Percentiles rank a stretch among this genome's conserved stretches.
These are phyloP conservation scores for Balansia obtecta DNA, from an alignment of 2,329 filamentous ascomycete genomes.

Conservation along the genomic window DNA sequence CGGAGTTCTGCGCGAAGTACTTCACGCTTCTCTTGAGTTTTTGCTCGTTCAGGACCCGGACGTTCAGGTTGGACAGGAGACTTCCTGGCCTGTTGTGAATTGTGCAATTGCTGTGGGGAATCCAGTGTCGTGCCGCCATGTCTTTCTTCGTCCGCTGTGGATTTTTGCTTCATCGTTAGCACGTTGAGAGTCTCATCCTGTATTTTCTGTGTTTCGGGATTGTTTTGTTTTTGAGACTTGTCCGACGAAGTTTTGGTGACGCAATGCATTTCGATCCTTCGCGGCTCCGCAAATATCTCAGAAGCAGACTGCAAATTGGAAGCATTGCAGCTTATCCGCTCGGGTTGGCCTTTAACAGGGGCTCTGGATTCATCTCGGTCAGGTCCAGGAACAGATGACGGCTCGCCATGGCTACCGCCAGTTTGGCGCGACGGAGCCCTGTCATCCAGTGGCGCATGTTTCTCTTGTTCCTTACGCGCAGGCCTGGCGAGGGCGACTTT, in stretches of 20 bases:
- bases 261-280: neutral
- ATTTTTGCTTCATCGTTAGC: neutral
- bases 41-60: neutral
- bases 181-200: no score
- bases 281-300: neutral
- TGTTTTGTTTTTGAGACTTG: neutral
- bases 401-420: neutral
- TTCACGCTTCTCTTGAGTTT: neutral
- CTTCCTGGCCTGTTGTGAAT: no score
- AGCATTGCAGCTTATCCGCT: no score
- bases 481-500: neutral
- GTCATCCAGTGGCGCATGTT: neutral
- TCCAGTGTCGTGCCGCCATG: neutral
- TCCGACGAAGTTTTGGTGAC: neutral
- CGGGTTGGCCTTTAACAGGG: neutral
- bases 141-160: neutral
- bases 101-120: no score
- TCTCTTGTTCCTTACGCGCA: neutral
- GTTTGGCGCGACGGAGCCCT: neutral
- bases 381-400: neutral
- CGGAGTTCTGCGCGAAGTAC: conserved; percentile 31
- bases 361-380: neutral
- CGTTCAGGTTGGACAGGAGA: neutral
- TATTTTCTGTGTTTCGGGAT: neutral
- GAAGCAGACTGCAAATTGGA: no score